Percentiles rank a stretch among this genome's conserved stretches.
phyloP scores from a whole-genome alignment of 208 protist genomes.

The Wallacemonas sp. region DNA sequence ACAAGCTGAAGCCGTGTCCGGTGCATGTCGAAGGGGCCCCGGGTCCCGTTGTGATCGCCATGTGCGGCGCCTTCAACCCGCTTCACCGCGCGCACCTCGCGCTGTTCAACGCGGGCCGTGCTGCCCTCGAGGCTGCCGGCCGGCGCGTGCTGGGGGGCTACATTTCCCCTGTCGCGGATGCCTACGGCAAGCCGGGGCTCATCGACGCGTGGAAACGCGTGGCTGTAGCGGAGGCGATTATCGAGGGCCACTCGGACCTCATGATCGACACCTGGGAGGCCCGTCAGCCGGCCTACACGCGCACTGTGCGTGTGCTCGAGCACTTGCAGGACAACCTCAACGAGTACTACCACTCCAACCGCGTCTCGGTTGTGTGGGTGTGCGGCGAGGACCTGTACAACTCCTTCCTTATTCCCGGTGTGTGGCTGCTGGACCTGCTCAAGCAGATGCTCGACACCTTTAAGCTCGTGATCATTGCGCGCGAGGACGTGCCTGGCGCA shows the following conservation, averaged over 20 bases:
- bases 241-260: conserved; percentile 46
- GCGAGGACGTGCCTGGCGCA: conserved; percentile 14
- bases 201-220: conserved; percentile 39
- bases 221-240: conserved; percentile 22
- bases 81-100: conserved; percentile 75
- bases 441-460: conserved; percentile 58
- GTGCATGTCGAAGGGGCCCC: conserved; percentile 14
- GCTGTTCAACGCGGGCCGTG: conserved; percentile 54
- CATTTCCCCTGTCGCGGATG: conserved; percentile 77
- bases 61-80: conserved; percentile 87
- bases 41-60: conserved; percentile 48
- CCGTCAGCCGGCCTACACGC: conserved; percentile 56
- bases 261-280: conserved; percentile 81
- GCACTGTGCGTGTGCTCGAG: conserved; percentile 63
- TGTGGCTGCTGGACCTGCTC: conserved; percentile 68
- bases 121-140: conserved; percentile 15
- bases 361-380: conserved; percentile 50
- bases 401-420: conserved; percentile 67
- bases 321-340: conserved; percentile 59
- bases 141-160: conserved; percentile 69
- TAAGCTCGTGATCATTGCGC: conserved; percentile 48
- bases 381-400: conserved; percentile 82
- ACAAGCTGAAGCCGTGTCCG: conserved; percentile 46
- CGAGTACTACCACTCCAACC: conserved; percentile 43
- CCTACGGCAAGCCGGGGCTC: conserved; percentile 76